These are phyloP conservation scores for Magnolia officinalis DNA, from an alignment of 164 flowering plant genomes.

Conservation along the genomic window DNA sequence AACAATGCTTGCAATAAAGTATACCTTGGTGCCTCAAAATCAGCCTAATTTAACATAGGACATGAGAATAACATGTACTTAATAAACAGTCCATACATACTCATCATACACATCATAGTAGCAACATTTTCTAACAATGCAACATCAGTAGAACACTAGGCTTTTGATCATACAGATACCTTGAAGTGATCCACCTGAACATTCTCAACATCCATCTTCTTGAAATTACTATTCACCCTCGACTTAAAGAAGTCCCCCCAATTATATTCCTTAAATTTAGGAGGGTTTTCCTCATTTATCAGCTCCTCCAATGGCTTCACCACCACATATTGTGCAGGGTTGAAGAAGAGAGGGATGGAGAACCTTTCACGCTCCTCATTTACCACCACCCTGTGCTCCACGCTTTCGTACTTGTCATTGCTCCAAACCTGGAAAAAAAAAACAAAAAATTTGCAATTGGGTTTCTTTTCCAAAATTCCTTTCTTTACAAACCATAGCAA, in stretches of 20 bases:
- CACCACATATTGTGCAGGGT: slow-evolving; percentile 34
- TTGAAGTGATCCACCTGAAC: slow-evolving; percentile 37
- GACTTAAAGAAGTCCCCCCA: slow-evolving; percentile 36
- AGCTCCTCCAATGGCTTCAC: slow-evolving; percentile 60
- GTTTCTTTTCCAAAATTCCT: too few species aligned
- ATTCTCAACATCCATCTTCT: slow-evolving; percentile 41
- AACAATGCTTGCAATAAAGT: too few species aligned
- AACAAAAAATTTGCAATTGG: background rate
- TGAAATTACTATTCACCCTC: slow-evolving; percentile 35
- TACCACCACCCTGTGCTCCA: slow-evolving; percentile 64
- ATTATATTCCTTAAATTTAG: slow-evolving; percentile 34
- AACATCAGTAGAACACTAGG: background rate
- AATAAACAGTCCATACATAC: too few species aligned
- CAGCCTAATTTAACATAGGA: too few species aligned
- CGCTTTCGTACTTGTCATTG: slow-evolving; percentile 59
- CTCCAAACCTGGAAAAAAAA: slow-evolving; percentile 39
- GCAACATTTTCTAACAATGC: too few species aligned
- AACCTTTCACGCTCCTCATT: slow-evolving; percentile 52
- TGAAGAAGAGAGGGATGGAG: slow-evolving; percentile 61
- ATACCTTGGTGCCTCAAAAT: too few species aligned
- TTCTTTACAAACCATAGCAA: background rate
- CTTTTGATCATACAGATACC: slow-evolving; percentile 2
- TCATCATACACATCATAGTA: too few species aligned
- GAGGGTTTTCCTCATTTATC: slow-evolving; percentile 18
- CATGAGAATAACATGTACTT: too few species aligned